phyloP scores from a whole-genome alignment of 2,329 filamentous ascomycete genomes.

The Endoconidiophora laricicola region DNA sequence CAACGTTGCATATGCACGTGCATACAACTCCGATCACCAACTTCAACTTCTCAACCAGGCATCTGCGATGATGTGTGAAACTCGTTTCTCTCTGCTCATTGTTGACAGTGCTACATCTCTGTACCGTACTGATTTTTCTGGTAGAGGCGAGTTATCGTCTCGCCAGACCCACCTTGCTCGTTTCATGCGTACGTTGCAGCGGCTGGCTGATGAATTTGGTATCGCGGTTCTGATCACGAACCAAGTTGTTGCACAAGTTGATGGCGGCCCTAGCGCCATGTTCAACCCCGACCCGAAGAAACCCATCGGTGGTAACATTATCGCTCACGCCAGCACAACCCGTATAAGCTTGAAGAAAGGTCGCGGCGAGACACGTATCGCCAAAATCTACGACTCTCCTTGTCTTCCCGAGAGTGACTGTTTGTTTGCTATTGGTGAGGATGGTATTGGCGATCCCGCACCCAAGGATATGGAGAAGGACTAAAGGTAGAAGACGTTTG shows the following conservation, averaged over 20 bases:
- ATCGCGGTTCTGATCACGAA: constrained; percentile 98
- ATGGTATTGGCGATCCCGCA: constrained; percentile 87
- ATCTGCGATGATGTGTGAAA: constrained; percentile 98
- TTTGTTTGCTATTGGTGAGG: constrained; percentile 90
- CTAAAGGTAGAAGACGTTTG: constrained; percentile 17
- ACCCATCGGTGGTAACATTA: constrained; percentile 96
- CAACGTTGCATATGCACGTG: constrained; percentile 93
- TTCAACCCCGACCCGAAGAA: constrained; percentile 99
- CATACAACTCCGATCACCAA: constrained; percentile 97
- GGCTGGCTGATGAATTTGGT: constrained; percentile 69
- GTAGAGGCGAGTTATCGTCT: constrained; percentile 90
- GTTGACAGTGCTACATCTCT: constrained; percentile 92
- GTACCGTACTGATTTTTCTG: constrained; percentile 91
- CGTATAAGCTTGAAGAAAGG: constrained; percentile 92
- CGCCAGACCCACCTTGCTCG: constrained; percentile 78
- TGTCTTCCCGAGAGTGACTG: constrained; percentile 94
- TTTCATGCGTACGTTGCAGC: constrained; percentile 71
- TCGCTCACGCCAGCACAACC: constrained; percentile 92
- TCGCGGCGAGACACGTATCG: constrained; percentile 83
- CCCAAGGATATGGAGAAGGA: constrained; percentile 93
- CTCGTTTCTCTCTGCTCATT: constrained; percentile 84
- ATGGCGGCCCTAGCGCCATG: constrained; percentile 91
- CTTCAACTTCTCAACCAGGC: constrained; percentile 89
- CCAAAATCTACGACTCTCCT: constrained; percentile 98
- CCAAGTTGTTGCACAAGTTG: constrained; percentile 94